These are phyloP conservation scores for Neonectria hederae DNA, from an alignment of 2,329 filamentous ascomycete species.

Conservation along the genomic window DNA sequence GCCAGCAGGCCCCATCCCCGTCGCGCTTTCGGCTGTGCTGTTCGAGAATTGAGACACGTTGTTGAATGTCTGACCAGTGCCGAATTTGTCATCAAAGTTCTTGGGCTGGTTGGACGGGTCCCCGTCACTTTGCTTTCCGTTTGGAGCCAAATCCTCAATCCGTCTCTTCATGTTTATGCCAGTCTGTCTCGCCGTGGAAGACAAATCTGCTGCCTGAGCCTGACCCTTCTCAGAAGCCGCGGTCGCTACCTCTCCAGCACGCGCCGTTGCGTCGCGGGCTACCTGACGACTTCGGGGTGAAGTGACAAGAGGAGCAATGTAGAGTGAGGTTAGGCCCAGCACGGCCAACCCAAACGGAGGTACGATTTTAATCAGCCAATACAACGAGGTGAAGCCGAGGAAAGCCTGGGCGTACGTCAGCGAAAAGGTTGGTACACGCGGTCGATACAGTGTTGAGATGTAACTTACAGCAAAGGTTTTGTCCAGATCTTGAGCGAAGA, in stretches of 20 bases:
- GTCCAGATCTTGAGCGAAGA: conserved; percentile 28
- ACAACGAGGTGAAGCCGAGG: conserved; percentile 5
- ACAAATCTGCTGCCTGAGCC: conserved; percentile 19
- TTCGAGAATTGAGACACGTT: neutral
- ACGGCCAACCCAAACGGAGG: conserved; percentile 28
- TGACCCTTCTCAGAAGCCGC: conserved; percentile 29
- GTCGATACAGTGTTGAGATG: rapidly evolving
- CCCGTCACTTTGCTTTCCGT: conserved; percentile 18
- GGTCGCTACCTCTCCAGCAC: conserved; percentile 24
- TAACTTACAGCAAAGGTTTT: conserved; percentile 29
- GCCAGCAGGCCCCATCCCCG: neutral
- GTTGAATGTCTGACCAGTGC: neutral
- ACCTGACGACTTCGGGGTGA: conserved; percentile 25
- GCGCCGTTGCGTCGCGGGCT: conserved; percentile 19
- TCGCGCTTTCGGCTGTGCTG: neutral
- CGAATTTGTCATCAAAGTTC: neutral
- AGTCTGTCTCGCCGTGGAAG: conserved; percentile 25
- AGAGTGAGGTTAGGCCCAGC: conserved; percentile 24
- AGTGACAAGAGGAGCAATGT: conserved; percentile 28
- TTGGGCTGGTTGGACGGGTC: conserved; percentile 6
- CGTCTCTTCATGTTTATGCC: neutral
- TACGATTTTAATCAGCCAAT: conserved; percentile 28
- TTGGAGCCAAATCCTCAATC: conserved; percentile 3
- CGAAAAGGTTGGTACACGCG: too few relatives aligned
- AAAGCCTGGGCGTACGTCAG: conserved; percentile 24